Conservation (phyloP, 1,284 basidiomycete genomes). For the Cryptococcus amylolentus region DNA sequence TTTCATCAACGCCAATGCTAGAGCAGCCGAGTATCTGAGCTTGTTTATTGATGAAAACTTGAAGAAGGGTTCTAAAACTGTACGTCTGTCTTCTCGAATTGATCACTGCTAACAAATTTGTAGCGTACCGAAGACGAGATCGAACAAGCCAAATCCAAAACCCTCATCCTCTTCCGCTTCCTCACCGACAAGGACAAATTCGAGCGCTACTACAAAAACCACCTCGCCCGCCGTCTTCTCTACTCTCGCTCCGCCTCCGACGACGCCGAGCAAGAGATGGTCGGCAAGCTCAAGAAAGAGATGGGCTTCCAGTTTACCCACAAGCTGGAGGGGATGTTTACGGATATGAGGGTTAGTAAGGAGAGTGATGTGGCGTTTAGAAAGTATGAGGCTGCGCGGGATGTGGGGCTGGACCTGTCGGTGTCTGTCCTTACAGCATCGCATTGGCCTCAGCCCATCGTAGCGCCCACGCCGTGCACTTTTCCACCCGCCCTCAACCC, state of each 20-base stretch:
- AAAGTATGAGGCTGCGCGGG: slow-evolving; percentile 48
- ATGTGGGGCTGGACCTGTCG: slow-evolving; percentile 70
- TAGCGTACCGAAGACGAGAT: slow-evolving; percentile 94
- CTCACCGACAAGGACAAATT: slow-evolving; percentile 96
- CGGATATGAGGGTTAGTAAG: slow-evolving; percentile 87
- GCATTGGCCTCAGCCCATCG: slow-evolving; percentile 73
- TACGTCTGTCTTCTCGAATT: slow-evolving; percentile 51
- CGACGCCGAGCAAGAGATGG: slow-evolving; percentile 96
- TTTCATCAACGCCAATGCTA: slow-evolving; percentile 86
- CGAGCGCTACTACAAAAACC: slow-evolving; percentile 95
- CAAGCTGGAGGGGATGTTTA: slow-evolving; percentile 98
- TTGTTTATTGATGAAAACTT: slow-evolving; percentile 97
- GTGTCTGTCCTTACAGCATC: slow-evolving; percentile 90
- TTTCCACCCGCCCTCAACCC: slow-evolving; percentile 65
- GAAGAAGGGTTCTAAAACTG: slow-evolving; percentile 91
- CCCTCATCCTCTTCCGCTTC: slow-evolving; percentile 92
- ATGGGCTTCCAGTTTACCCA: slow-evolving; percentile 92
- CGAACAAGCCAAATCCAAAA: slow-evolving; percentile 84
- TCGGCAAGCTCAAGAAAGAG: slow-evolving; percentile 95
- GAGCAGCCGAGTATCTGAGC: slow-evolving; percentile 91
- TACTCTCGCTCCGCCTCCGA: slow-evolving; percentile 85
- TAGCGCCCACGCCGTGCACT: slow-evolving; percentile 58
- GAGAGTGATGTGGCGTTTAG: slow-evolving; percentile 76
- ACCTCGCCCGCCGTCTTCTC: slow-evolving; percentile 88
- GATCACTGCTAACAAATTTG: not conserved